Evolutionary conservation across 768 basidiomycete genomes (phyloP), one percentile per base, ranked within the genome.

Genomic region (Leccinum olivaceopallidum): DNA sequence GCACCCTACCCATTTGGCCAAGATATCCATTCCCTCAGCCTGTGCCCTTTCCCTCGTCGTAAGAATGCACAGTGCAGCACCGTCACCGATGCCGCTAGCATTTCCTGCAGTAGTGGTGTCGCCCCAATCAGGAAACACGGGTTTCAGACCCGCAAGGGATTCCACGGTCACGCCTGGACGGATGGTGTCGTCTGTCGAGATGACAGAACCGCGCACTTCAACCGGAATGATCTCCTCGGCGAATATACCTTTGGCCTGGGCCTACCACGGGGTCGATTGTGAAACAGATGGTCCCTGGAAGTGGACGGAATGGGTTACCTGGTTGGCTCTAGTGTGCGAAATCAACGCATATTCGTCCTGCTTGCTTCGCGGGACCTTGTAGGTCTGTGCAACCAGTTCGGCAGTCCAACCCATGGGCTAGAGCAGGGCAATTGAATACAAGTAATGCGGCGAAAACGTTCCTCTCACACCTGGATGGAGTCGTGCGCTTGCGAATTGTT

Each of bases 381-480:
- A 95, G 8, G 83, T 78, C 67, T 87, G 74, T n/a, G 93, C 91
- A 22, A 94, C 91, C 86, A 91, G 87, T 73, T 95, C 93, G 5
- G 91, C 91, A 2, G 93, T 95, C 93, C 93, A 99, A 54, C 94
- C 94, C 94, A 95, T 95, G 12, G 92, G 89, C 89, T 93, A 62
- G 14, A 24, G 36, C 20, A 50, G 50, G 12, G 26, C 42, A 60
- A n/a, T 14, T 64, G 53, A 62, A 18, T 28, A 26, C 26, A 28
- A 42, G 49, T 18, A 39, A 37, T 12, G 39, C 3, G 14, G 2
- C 8, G 44, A n/a, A 62, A 28, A 42, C 34, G 8, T 30, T 36
- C 2, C 42, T 34, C 14, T 18, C 42, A 28, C 62, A 58, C 89
- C 79, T 90, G 87, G 47, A 89, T 84, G 67, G 88, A 89, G 69